Evolutionary conservation across 140 eudicot species (phyloP).

Genomic region (Oenanthe javanica): DNA sequence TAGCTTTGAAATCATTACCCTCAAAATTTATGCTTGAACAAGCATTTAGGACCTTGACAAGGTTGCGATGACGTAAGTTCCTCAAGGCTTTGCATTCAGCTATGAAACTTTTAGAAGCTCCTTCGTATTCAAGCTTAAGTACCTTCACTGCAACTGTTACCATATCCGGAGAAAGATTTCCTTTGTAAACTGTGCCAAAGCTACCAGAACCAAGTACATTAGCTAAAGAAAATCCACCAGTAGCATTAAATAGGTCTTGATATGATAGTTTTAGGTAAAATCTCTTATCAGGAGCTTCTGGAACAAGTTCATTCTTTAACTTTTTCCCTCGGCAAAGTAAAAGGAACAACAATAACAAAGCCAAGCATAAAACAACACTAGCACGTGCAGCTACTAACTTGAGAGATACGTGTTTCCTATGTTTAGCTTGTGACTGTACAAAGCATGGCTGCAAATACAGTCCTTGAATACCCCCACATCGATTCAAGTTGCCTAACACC

Average conservation of each 20-base stretch:
- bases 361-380: not conserved
- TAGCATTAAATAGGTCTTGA: constrained; percentile 6
- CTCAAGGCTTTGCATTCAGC: constrained; percentile 4
- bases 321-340: constrained; percentile 3
- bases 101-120: constrained; percentile 6
- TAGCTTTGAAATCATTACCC: constrained; percentile 11
- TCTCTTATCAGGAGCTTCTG: not conserved
- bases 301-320: not conserved
- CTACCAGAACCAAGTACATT: constrained; percentile 8
- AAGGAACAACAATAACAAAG: not conserved
- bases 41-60: constrained; percentile 4
- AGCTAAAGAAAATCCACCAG: constrained; percentile 7
- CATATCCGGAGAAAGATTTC: not conserved
- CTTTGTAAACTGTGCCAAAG: constrained; percentile 12
- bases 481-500: constrained; percentile 10
- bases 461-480: constrained; percentile 20
- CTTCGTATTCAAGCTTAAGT: constrained; percentile 1
- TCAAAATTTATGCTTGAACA: not conserved
- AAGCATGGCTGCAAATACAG: constrained; percentile 17
- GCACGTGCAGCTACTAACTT: not conserved
- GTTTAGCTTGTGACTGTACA: not conserved
- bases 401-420: not conserved
- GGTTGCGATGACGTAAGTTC: not conserved
- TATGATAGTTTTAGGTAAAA: not conserved
- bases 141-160: constrained; percentile 4